A percentile compares a stretch with the other conserved stretches of the same genome.
Evolutionary conservation across 495 filamentous ascomycete species (phyloP).

Genomic region (Parmelia sp.): DNA sequence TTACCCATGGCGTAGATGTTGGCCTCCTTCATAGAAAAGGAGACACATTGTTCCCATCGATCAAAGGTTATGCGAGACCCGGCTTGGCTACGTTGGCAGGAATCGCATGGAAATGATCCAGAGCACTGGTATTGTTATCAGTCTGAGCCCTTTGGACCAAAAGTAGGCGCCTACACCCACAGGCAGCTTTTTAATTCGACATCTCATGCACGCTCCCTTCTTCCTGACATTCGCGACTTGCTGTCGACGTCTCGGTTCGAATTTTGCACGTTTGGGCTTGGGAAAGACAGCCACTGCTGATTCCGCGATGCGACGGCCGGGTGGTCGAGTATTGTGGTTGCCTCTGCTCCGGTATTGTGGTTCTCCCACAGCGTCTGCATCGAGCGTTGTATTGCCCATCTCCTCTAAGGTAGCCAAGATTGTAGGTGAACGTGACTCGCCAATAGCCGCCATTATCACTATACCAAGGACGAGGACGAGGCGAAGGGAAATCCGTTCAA

Average conservation of each 20-base stretch:
- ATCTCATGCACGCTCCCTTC: slow-evolving; percentile 12
- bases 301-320: not conserved
- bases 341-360: not conserved
- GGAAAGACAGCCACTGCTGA: not conserved
- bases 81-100: slow-evolving; percentile 1
- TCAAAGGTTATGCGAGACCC: not conserved
- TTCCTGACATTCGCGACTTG: slow-evolving; percentile 11
- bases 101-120: slow-evolving; percentile 5
- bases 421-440: not conserved
- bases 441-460: not conserved
- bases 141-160: not conserved
- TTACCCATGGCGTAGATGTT: slow-evolving; percentile 10
- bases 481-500: too few relatives aligned
- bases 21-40: slow-evolving; percentile 4
- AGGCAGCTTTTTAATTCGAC: slow-evolving; percentile 2
- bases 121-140: not conserved
- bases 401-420: not conserved
- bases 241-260: not conserved
- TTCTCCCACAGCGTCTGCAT: not conserved
- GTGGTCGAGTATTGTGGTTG: not conserved
- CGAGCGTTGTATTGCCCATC: not conserved
- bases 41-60: slow-evolving; percentile 16
- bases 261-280: slow-evolving; percentile 11
- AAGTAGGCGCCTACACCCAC: not conserved
- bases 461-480: not conserved